Conservation (phyloP, 257 asterid species). For the Handroanthus guayacan region DNA sequence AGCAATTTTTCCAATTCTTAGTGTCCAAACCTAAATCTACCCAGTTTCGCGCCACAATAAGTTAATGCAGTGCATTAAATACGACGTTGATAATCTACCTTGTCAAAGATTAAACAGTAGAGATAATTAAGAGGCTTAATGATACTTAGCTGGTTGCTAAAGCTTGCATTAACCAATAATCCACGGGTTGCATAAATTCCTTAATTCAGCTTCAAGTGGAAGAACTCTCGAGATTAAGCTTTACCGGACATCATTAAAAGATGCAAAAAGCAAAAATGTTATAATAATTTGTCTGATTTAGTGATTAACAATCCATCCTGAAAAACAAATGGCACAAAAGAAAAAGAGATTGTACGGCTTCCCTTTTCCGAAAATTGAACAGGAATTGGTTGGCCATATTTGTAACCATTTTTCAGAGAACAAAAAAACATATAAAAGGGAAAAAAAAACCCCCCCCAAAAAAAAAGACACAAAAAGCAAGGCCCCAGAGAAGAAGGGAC, state of each 20-base stretch:
- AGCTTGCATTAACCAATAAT: not conserved
- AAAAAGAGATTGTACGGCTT: conserved; percentile 11
- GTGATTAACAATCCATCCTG: not conserved
- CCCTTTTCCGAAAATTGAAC: conserved; percentile 3
- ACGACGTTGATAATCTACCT: not conserved
- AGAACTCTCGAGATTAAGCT: not conserved
- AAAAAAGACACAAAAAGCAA: too few species aligned
- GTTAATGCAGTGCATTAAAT: too few species aligned
- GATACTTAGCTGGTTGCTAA: not conserved
- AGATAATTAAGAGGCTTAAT: not conserved
- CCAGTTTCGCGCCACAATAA: too few species aligned
- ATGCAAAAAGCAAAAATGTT: not conserved
- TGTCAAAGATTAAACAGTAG: not conserved
- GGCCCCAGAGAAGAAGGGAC: conserved; percentile 1
- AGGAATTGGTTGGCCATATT: conserved; percentile 9
- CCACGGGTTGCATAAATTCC: not conserved
- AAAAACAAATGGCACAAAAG: not conserved
- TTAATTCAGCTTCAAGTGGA: not conserved
- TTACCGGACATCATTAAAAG: not conserved
- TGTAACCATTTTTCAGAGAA: not conserved
- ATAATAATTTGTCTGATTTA: conserved; percentile 16
- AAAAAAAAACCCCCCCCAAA: too few species aligned
- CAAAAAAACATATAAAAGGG: not conserved
- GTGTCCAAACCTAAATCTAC: too few species aligned
- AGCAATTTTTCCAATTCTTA: too few species aligned